These are phyloP conservation scores for Solanum commersonii DNA, from an alignment of 257 asterid species.

Conservation along the genomic window DNA sequence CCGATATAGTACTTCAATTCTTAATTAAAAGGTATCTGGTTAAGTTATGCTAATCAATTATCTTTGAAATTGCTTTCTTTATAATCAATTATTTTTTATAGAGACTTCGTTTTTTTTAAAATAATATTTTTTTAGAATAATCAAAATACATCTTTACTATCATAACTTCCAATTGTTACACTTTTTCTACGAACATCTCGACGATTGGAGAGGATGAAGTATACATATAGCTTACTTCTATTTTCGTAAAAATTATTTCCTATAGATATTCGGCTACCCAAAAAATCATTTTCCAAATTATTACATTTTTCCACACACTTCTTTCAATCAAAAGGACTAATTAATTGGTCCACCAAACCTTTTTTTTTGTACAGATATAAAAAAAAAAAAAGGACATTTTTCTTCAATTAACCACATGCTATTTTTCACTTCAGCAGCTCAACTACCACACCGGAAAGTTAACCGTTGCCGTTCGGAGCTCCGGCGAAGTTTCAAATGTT, in stretches of 20 bases:
- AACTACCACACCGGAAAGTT: not conserved
- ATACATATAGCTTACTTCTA: too few relatives aligned
- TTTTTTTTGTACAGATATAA: not conserved
- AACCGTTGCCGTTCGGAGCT: not conserved
- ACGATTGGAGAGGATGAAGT: not conserved
- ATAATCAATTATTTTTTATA: too few relatives aligned
- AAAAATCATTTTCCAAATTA: not conserved
- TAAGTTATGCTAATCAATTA: not conserved
- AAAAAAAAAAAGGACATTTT: not conserved
- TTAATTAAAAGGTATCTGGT: too few relatives aligned
- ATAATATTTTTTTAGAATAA: too few relatives aligned
- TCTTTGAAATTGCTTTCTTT: not conserved
- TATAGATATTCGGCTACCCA: rapidly evolving
- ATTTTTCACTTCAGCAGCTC: not conserved
- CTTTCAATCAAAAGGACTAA: not conserved
- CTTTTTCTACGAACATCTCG: too few relatives aligned
- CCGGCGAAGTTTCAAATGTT: not conserved
- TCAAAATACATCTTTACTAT: rapidly evolving
- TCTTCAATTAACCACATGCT: not conserved
- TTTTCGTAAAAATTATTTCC: not conserved
- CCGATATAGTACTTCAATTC: not conserved
- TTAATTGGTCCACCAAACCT: not conserved
- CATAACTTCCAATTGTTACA: not conserved
- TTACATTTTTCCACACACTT: not conserved
- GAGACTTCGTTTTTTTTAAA: too few relatives aligned